Percentiles rank a stretch among this genome's conserved stretches.
Evolutionary conservation across 148 eudicot species (phyloP).

Genomic region (Amaranthus cruentus): DNA sequence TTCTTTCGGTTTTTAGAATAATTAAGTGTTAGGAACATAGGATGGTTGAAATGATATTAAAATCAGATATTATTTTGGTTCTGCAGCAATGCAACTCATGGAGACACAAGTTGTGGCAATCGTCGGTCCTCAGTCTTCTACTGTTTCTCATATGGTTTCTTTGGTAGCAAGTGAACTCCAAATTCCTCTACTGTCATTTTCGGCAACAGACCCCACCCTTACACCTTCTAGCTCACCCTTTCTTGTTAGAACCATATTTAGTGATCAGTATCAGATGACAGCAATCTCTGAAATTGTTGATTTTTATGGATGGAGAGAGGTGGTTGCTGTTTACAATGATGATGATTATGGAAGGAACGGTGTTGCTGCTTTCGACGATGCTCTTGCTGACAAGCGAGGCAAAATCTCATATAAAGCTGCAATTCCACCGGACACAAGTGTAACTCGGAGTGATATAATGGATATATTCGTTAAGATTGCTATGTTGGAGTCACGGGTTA

Average conservation of each 20-base stretch:
- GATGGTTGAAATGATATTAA: constrained; percentile 8
- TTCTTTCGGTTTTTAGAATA: constrained; percentile 8
- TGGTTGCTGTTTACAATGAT: constrained; percentile 60
- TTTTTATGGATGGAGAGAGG: constrained; percentile 69
- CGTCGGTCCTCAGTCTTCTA: constrained; percentile 92
- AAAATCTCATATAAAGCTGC: constrained; percentile 66
- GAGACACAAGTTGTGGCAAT: constrained; percentile 71
- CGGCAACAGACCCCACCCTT: constrained; percentile 89
- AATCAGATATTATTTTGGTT: constrained; percentile 14
- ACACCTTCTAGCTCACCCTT: constrained; percentile 71
- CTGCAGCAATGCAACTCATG: constrained; percentile 80
- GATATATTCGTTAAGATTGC: constrained; percentile 71
- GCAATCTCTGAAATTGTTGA: constrained; percentile 72
- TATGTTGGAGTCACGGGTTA: constrained; percentile 64
- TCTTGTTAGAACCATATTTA: constrained; percentile 68
- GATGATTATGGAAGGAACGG: constrained; percentile 96
- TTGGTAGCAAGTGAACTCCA: constrained; percentile 67
- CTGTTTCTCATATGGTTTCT: constrained; percentile 59
- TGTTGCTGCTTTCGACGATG: constrained; percentile 64
- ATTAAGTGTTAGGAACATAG: background rate
- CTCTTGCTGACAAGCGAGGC: constrained; percentile 66
- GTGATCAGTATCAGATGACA: constrained; percentile 76
- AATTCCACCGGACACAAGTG: constrained; percentile 45
- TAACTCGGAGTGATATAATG: constrained; percentile 57
- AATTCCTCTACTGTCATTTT: constrained; percentile 76